Base-by-base conservation (phyloP, 2,329 filamentous ascomycete genomes). In the Arthroderma uncinatum region DNA sequence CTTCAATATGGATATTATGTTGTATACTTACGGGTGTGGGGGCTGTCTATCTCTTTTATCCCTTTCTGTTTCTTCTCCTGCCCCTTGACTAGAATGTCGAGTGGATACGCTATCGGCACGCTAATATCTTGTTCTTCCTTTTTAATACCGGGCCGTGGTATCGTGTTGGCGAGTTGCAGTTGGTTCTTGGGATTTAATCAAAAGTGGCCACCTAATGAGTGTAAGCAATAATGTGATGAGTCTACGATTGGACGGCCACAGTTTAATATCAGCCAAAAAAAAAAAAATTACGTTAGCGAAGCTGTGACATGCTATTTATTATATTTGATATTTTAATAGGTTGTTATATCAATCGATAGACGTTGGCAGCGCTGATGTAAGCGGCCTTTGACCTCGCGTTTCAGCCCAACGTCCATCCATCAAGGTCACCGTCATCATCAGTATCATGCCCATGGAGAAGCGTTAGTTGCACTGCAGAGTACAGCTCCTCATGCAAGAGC, bases 1-100 rank as follows among this genome's bases (percentile, higher is more conserved):
- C 25, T 50, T 50, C 28, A 25, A 30, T 50, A 50, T 50, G 47
- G 47, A 34, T 50, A 50, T 50, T 25, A 23, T 50, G 28, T 48
- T n/a, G 23, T n/a, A 47, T 47, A 47, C 23, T 47, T 47, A 47
- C 4, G 28, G 28, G 28, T 5, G 25, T 30, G 25, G 12, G 23
- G 42, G 23, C 33, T 23, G 47, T 16, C 7, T 33, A 50, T 50
- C n/a, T 21, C 14, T 2, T 50, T 34, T 50, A 50, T 30, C 25
- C n/a, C 2, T 50, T 30, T 16, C 23, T 16, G 14, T 50, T 33
- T 50, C 28, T 4, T 30, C 25, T 9, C 14, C n/a, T 30, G 2
- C 12, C n/a, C 12, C n/a, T 6, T 16, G 12, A 9, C 12, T 25
- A 33, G 33, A 30, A 44, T 9, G 3, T 7, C 28, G 4, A 30